Base-by-base conservation (phyloP, 2,329 filamentous ascomycete genomes). In the Arthrobotrys pseudoclavata region DNA sequence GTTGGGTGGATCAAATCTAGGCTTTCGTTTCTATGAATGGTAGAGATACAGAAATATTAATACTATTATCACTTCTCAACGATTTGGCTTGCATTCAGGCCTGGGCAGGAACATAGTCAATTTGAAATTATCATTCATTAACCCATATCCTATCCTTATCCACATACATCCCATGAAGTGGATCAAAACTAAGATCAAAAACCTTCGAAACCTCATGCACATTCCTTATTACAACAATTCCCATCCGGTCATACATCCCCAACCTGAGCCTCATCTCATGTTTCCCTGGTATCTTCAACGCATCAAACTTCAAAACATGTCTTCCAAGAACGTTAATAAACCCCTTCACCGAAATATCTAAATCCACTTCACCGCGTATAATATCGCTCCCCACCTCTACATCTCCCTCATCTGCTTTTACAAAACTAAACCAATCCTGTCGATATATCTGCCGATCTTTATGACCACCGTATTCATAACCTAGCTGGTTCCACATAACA, bases 241-340 rank as follows among this genome's bases (percentile, higher is more conserved):
- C 66, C n/a, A 76, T 37, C 9, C 29, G 29, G 31, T 66, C 40
- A 40, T 76, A 76, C 53, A 76, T 52, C 60, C 72, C 72, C n/a
- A 76, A 47, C 26, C 66, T 55, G 10, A 76, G 7, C 22, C 42
- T 76, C 47, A 76, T 66, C 0, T 24, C 26, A 12, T 45, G 29
- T 12, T 60, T 52, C 1, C 67, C 55, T 5, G 29, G 42, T 18
- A 26, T 18, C 24, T 22, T 55, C 12, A 76, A n/a, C 5, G 13
- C 66, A 2, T 52, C 26, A 18, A 70, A 70, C 6, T 20, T 52
- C 20, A 69, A 20, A 26, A 76, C 45, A 48, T 76, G 52, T 20
- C n/a, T 48, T 2, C 29, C 60, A 31, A 76, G 53, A 42, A 55
- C 42, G 20, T 61, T 47, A 15, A 76, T 60, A 48, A 76, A 76